These are phyloP conservation scores for Sclerotiophoma versabilis DNA, from an alignment of 2,329 filamentous ascomycete species.

Conservation along the genomic window DNA sequence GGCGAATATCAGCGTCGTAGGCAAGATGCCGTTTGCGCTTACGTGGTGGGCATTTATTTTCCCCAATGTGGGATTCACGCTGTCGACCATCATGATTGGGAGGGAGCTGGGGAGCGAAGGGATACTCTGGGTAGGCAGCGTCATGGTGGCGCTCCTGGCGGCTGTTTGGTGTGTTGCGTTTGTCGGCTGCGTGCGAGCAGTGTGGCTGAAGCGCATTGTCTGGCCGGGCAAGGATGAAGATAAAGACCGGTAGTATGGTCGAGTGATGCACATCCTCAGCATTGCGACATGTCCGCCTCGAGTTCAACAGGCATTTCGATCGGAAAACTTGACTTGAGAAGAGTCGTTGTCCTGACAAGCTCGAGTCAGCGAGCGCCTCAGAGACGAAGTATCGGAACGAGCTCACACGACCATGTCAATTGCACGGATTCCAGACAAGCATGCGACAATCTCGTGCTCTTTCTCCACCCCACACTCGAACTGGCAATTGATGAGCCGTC, in stretches of 20 bases:
- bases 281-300: background rate
- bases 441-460: too few relatives aligned
- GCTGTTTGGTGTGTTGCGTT: conserved; percentile 60
- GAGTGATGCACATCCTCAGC: background rate
- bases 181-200: conserved; percentile 57
- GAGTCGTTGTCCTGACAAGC: too few relatives aligned
- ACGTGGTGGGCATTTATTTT: conserved; percentile 65
- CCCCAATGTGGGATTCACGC: conserved; percentile 50
- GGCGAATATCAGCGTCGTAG: conserved; percentile 24
- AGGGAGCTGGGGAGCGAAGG: conserved; percentile 39
- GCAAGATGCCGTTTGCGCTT: conserved; percentile 59
- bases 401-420: too few relatives aligned
- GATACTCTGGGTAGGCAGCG: conserved; percentile 50
- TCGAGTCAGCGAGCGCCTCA: too few relatives aligned
- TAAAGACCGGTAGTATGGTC: conserved; percentile 23
- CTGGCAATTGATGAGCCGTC: too few relatives aligned
- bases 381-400: too few relatives aligned
- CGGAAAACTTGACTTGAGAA: too few relatives aligned
- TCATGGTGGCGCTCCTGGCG: conserved; percentile 60
- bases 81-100: conserved; percentile 47
- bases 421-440: too few relatives aligned
- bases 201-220: conserved; percentile 60
- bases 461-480: too few relatives aligned
- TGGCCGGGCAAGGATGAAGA: conserved; percentile 56
- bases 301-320: too few relatives aligned